Percentiles rank a stretch among this genome's conserved stretches.
Conservation (phyloP, 108 stramenopile genomes). For the Discostella pseudostelligera region DNA sequence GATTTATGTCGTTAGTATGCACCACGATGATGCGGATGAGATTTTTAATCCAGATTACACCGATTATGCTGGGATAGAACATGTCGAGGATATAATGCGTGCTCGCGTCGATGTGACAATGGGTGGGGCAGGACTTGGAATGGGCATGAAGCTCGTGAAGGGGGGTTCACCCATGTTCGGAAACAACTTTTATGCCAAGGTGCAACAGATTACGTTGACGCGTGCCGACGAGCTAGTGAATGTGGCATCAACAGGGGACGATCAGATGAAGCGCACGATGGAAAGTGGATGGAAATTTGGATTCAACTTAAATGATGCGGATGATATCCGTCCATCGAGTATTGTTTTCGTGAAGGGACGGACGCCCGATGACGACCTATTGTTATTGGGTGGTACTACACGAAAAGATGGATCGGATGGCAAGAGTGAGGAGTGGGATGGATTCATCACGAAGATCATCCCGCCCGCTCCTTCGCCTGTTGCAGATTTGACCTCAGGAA, state of each 20-base stretch:
- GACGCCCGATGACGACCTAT: slow-evolving; percentile 40
- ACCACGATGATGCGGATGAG: slow-evolving; percentile 18
- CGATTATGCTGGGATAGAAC: slow-evolving; percentile 7
- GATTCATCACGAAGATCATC: slow-evolving; percentile 42
- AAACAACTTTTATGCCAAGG: slow-evolving; percentile 38
- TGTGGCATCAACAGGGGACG: slow-evolving; percentile 20
- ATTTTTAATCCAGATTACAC: slow-evolving; percentile 39
- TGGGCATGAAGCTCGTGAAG: not conserved
- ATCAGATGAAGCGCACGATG: slow-evolving; percentile 35
- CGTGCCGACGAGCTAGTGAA: slow-evolving; percentile 29
- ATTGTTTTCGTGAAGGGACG: slow-evolving; percentile 38
- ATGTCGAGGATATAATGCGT: slow-evolving; percentile 25
- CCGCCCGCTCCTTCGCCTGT: slow-evolving; percentile 40
- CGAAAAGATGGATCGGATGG: slow-evolving; percentile 24
- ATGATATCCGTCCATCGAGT: slow-evolving; percentile 37
- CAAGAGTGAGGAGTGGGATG: slow-evolving; percentile 29
- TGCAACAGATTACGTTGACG: slow-evolving; percentile 31
- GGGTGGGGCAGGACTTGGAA: slow-evolving; percentile 31
- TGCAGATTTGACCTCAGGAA: slow-evolving; percentile 20
- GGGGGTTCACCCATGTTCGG: slow-evolving; percentile 43
- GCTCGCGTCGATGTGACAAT: slow-evolving; percentile 37
- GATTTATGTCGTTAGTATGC: slow-evolving; percentile 43
- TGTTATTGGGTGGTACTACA: slow-evolving; percentile 40
- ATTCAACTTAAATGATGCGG: slow-evolving; percentile 46
- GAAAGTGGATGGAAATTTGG: slow-evolving; percentile 45